Percentiles rank a stretch among this genome's conserved stretches.
These are phyloP conservation scores for Eutrema yunnanense DNA, from an alignment of 345 rosid species.

Conservation along the genomic window DNA sequence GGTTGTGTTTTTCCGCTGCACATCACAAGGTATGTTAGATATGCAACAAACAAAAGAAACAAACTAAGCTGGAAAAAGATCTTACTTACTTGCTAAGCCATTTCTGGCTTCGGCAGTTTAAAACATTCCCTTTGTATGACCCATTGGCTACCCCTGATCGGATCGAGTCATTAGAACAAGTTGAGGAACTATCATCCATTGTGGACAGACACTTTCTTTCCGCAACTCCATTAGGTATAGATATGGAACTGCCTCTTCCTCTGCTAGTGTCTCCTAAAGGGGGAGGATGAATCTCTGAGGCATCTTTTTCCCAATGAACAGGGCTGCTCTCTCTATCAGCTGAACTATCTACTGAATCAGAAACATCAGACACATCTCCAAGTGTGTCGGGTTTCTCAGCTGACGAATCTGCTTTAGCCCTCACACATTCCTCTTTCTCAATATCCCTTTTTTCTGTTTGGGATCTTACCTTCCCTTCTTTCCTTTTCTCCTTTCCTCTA, in stretches of 20 bases:
- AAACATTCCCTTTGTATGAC: slow-evolving; percentile 45
- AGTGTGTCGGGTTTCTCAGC: slow-evolving; percentile 52
- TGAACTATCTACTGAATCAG: slow-evolving; percentile 67
- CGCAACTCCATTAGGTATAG: slow-evolving; percentile 41
- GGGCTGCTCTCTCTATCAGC: slow-evolving; percentile 68
- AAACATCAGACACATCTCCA: slow-evolving; percentile 63
- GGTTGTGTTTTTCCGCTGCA: slow-evolving; percentile 49
- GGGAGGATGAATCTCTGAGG: slow-evolving; percentile 58
- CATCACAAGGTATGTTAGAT: slow-evolving; percentile 10
- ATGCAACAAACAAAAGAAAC: not conserved
- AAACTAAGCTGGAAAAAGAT: not conserved
- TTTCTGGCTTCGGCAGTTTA: slow-evolving; percentile 41
- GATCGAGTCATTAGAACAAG: slow-evolving; percentile 77
- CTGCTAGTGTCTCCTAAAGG: slow-evolving; percentile 47
- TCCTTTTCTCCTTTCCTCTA: slow-evolving; percentile 71
- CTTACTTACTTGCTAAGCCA: slow-evolving; percentile 38
- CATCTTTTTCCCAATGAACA: slow-evolving; percentile 71
- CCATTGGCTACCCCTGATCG: slow-evolving; percentile 61
- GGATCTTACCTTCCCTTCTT: slow-evolving; percentile 45
- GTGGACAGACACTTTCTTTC: slow-evolving; percentile 46
- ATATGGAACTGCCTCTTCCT: slow-evolving; percentile 21
- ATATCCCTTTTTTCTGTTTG: slow-evolving; percentile 34
- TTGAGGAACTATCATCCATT: slow-evolving; percentile 87
- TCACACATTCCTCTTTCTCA: slow-evolving; percentile 39
- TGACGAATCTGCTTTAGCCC: slow-evolving; percentile 36